Evolutionary conservation across 768 basidiomycete genomes (phyloP), one percentile per base, ranked within the genome.

Genomic region (Aureoboletus auriporus): DNA sequence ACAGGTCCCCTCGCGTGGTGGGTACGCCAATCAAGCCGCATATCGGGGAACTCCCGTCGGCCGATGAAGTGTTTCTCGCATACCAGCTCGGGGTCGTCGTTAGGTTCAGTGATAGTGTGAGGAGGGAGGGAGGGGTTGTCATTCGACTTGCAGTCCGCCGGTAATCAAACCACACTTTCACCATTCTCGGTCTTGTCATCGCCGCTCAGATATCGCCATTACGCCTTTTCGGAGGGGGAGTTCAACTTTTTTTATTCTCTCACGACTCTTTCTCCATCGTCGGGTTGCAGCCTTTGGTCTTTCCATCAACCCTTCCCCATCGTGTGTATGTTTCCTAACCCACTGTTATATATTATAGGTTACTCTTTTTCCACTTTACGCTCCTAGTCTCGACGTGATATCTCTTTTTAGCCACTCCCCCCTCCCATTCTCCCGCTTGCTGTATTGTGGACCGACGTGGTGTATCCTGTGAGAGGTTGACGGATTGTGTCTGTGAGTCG

Each of bases 301-400:
- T 48, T 38, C 10, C 20, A 20, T 38, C 33, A 14, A 33, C 47
- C 47, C 49, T 44, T 31, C 44, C 11, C 26, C 37, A 38, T 16
- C 46, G 38, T 56, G 51, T 63, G 54, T 61, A 55, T 51, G 56
- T 61, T 64, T 57, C 44, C 50, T 51, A 41, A 49, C 51, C 48
- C 23, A 29, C n/a, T 48, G 40, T 55, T 68, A 68, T 66, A 67
- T 67, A 63, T 61, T 61, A 45, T 57, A 55, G 56, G 65, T 42
- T 69, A 56, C 53, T 43, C 52, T 43, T 47, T 45, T 42, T 47
- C n/a, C 26, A 35, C 41, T 42, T 44, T 50, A 38, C 55, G 43
- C 35, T 53, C 43, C 33, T 58, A 58, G 57, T 62, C 33, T 54
- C 53, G 46, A 54, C 47, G 51, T 55, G 46, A 59, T 40, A 52